Conservation (phyloP, 1,284 basidiomycete genomes). For the Apiotrichum laibachii region DNA sequence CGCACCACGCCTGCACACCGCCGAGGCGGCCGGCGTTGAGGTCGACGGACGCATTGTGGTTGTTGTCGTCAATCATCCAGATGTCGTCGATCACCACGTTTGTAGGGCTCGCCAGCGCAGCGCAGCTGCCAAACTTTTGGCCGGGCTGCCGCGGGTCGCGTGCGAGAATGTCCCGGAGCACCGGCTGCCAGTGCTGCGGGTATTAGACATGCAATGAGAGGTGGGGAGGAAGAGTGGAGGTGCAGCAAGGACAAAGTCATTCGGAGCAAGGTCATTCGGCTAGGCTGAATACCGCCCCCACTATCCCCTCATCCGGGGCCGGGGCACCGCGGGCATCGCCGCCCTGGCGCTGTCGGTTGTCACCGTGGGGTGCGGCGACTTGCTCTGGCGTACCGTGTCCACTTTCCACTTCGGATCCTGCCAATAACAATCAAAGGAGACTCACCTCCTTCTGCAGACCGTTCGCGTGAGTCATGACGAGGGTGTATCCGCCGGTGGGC, state of each 20-base stretch:
- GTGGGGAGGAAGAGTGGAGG: too few species aligned
- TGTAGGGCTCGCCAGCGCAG: background rate
- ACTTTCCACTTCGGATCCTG: too few species aligned
- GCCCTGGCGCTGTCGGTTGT: too few species aligned
- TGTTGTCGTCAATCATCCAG: constrained; percentile 72
- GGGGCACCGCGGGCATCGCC: too few species aligned
- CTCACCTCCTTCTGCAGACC: constrained; percentile 58
- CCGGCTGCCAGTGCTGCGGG: constrained; percentile 66
- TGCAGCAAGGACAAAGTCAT: too few species aligned
- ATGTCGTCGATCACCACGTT: constrained; percentile 62
- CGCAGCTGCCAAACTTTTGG: constrained; percentile 12
- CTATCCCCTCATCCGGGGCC: background rate
- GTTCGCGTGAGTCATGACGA: constrained; percentile 21
- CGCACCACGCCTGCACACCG: constrained; percentile 39
- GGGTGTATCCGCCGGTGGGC: constrained; percentile 10
- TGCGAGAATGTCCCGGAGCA: constrained; percentile 54
- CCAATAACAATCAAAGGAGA: background rate
- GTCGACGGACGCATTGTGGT: constrained; percentile 70
- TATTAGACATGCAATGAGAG: constrained; percentile 41
- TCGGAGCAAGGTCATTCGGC: constrained; percentile 39
- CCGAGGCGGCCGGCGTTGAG: constrained; percentile 62
- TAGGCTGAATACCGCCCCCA: constrained; percentile 39
- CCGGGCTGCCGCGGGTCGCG: constrained; percentile 8
- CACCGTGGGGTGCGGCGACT: too few species aligned
- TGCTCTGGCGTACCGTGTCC: too few species aligned